phyloP scores from a whole-genome alignment of 1,139 yeast genomes.

The Suhomyces yuchorum region DNA sequence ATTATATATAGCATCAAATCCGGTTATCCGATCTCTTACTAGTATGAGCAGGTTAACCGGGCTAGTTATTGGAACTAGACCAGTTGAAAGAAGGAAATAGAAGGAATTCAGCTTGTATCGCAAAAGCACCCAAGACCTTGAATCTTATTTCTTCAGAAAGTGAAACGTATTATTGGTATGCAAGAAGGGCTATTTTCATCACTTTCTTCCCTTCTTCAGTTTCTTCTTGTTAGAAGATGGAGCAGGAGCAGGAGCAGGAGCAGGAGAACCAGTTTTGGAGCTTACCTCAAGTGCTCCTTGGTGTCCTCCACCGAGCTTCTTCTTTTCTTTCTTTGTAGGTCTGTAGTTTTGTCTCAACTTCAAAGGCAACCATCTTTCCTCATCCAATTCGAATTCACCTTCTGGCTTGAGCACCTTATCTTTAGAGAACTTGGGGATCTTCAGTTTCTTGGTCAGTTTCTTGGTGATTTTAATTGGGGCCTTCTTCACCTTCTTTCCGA shows the following conservation, averaged over 20 bases:
- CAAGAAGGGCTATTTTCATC: background rate
- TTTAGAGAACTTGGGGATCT: conserved; percentile 39
- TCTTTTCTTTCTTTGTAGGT: conserved; percentile 67
- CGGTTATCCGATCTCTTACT: no score
- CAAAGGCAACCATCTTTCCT: conserved; percentile 89
- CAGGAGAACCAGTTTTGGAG: conserved; percentile 24
- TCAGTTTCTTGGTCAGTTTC: conserved; percentile 30
- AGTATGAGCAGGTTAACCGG: no score
- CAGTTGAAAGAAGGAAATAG: no score
- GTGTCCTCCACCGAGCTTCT: conserved; percentile 63
- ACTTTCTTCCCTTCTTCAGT: conserved; percentile 51
- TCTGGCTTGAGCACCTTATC: conserved; percentile 38
- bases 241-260: conserved; percentile 23
- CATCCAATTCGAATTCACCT: conserved; percentile 36
- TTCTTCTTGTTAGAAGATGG: conserved; percentile 24
- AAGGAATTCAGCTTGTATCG: no score
- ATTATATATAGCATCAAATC: no score
- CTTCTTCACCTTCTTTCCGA: conserved; percentile 16
- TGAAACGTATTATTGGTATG: background rate
- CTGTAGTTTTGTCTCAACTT: conserved; percentile 82
- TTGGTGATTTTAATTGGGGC: conserved; percentile 23
- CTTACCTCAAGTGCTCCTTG: conserved; percentile 64
- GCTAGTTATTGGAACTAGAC: no score
- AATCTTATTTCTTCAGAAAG: background rate
- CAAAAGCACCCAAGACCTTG: no score